A percentile compares a stretch with the other conserved stretches of the same genome.
Evolutionary conservation across 345 rosid species (phyloP).

Genomic region (Noccaea bulbosa): DNA sequence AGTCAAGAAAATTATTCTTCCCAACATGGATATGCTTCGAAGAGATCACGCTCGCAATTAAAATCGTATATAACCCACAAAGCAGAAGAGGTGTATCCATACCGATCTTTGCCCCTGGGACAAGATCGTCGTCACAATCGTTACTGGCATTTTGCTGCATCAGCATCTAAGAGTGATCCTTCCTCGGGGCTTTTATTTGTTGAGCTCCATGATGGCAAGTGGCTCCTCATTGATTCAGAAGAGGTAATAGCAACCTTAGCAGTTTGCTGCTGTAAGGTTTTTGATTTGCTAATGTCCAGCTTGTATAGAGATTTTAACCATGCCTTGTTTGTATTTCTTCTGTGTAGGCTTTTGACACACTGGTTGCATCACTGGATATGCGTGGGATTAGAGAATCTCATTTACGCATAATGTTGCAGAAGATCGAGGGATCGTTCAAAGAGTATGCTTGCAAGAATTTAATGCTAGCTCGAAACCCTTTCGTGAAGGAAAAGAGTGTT

Average conservation of each 20-base stretch:
- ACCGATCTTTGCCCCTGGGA: slow-evolving; percentile 97
- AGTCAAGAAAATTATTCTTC: slow-evolving; percentile 57
- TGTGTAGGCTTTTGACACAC: slow-evolving; percentile 83
- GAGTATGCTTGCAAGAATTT: slow-evolving; percentile 53
- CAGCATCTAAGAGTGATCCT: slow-evolving; percentile 88
- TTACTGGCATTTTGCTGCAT: slow-evolving; percentile 95
- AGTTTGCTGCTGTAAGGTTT: slow-evolving; percentile 8
- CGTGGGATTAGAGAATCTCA: slow-evolving; percentile 98
- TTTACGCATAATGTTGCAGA: slow-evolving; percentile 85
- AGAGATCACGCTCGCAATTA: slow-evolving; percentile 82
- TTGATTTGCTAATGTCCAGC: neutral
- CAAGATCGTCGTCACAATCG: slow-evolving; percentile 96
- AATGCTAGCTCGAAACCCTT: slow-evolving; percentile 39
- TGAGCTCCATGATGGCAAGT: slow-evolving; percentile 72
- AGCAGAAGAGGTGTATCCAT: slow-evolving; percentile 93
- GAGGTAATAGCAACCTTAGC: slow-evolving; percentile 57
- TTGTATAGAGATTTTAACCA: slow-evolving; percentile 18
- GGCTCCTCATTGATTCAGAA: slow-evolving; percentile 90
- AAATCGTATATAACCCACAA: slow-evolving; percentile 86
- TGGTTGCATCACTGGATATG: slow-evolving; percentile 74
- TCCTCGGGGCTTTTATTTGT: slow-evolving; percentile 89
- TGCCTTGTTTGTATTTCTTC: slow-evolving; percentile 19
- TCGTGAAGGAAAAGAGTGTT: slow-evolving; percentile 42
- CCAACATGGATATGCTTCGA: slow-evolving; percentile 75
- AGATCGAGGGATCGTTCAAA: slow-evolving; percentile 79